Conservation (phyloP, 140 eudicot species). For the Oenanthe javanica region DNA sequence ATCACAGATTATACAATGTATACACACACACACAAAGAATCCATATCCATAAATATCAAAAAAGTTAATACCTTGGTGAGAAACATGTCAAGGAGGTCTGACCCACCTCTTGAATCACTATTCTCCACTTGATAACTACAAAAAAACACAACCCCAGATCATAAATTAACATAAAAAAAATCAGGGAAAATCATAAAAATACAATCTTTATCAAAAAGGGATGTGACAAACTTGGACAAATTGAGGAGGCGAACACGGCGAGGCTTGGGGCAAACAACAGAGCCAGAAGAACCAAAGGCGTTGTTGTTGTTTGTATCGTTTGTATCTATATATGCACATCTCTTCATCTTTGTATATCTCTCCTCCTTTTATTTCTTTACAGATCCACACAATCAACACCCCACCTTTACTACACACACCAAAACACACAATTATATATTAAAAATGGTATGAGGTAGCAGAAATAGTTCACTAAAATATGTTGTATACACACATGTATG, state of each 20-base stretch:
- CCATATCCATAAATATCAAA: no score
- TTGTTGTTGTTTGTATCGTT: constrained; percentile 2
- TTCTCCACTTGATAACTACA: constrained; percentile 35
- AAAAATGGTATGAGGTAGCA: no score
- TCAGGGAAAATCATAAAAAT: neutral
- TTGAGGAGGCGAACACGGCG: constrained; percentile 33
- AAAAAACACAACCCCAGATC: neutral
- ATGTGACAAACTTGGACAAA: constrained; percentile 7
- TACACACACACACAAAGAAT: neutral
- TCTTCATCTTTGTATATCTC: constrained; percentile 20
- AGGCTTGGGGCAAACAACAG: constrained; percentile 55
- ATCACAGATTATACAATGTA: neutral
- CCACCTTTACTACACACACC: neutral
- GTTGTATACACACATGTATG: no score
- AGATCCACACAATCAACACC: constrained; percentile 20
- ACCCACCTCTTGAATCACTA: constrained; percentile 46
- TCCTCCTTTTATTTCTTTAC: neutral
- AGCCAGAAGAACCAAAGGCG: constrained; percentile 26
- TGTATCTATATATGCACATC: constrained; percentile 14
- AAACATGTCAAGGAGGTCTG: constrained; percentile 61
- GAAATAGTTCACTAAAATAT: neutral
- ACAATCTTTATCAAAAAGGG: neutral
- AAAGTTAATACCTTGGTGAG: constrained; percentile 35
- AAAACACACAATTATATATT: neutral
- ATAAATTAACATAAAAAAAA: neutral